A percentile compares a stretch with the other conserved stretches of the same genome.
These are phyloP conservation scores for Talaromyces sp. DNA, from an alignment of 2,329 filamentous ascomycete species.

Conservation along the genomic window DNA sequence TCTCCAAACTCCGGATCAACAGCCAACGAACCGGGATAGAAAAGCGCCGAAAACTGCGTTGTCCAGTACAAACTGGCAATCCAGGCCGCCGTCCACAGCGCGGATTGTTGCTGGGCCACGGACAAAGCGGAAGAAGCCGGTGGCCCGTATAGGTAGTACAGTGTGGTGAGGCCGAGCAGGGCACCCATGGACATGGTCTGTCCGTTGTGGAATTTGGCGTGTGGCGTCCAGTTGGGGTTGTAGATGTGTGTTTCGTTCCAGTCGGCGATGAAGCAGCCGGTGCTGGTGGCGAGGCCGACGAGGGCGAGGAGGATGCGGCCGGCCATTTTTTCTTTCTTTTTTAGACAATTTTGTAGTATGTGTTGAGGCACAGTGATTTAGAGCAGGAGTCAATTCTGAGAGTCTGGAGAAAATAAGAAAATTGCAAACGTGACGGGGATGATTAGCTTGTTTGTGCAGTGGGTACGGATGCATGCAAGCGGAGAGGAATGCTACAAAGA, in stretches of 20 bases:
- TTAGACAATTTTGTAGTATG: too few relatives aligned
- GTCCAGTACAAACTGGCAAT: slow-evolving; percentile 42
- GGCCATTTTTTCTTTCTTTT: neutral
- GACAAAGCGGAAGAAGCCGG: neutral
- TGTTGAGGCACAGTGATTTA: neutral
- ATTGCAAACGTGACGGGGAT: too few relatives aligned
- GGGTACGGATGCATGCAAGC: neutral
- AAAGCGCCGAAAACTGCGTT: slow-evolving; percentile 38
- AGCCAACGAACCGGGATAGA: slow-evolving; percentile 43
- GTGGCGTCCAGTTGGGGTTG: slow-evolving; percentile 47
- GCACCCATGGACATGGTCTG: slow-evolving; percentile 48
- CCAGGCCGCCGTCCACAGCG: slow-evolving; percentile 27
- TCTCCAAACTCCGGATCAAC: slow-evolving; percentile 45
- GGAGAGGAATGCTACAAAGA: neutral
- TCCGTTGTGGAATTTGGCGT: slow-evolving; percentile 50
- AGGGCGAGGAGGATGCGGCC: slow-evolving; percentile 15
- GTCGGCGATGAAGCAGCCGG: slow-evolving; percentile 27
- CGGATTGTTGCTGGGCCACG: slow-evolving; percentile 3
- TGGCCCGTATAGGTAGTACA: slow-evolving; percentile 32
- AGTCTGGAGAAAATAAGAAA: neutral
- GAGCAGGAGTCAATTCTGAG: neutral
- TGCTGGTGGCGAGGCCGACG: slow-evolving; percentile 13
- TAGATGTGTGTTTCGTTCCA: slow-evolving; percentile 43
- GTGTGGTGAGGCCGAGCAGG: slow-evolving; percentile 30
- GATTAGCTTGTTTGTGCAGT: neutral